A percentile compares a stretch with the other conserved stretches of the same genome.
Conservation (phyloP, 106 monocot species). For the Dioscorea alata region DNA sequence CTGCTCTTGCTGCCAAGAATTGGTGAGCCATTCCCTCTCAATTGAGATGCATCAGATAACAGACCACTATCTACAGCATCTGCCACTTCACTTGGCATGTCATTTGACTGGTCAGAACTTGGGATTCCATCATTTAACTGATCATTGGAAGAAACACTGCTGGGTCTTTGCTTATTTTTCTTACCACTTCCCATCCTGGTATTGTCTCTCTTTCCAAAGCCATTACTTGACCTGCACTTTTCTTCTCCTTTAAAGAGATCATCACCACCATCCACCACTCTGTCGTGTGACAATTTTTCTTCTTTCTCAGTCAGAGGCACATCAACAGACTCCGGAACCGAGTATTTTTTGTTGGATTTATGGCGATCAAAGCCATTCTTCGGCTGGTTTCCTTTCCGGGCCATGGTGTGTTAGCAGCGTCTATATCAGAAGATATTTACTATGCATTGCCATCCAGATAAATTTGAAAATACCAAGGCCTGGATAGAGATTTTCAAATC, state of each 20-base stretch:
- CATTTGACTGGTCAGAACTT: conserved; percentile 9
- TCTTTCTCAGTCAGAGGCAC: conserved; percentile 16
- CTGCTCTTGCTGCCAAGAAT: not conserved
- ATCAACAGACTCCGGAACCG: conserved; percentile 20
- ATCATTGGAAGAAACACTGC: conserved; percentile 12
- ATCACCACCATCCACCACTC: conserved; percentile 5
- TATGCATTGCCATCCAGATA: not conserved
- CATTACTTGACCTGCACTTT: conserved; percentile 10
- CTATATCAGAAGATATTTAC: not conserved
- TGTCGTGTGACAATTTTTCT: conserved; percentile 19
- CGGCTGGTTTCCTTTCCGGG: conserved; percentile 54
- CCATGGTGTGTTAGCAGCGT: conserved; percentile 33
- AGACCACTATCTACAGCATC: conserved; percentile 13
- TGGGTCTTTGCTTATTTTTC: conserved; percentile 23
- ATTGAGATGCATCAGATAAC: conserved; percentile 18
- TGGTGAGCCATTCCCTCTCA: conserved; percentile 9
- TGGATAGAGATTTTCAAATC: not conserved
- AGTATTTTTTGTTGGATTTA: conserved; percentile 17
- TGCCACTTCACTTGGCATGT: conserved; percentile 8
- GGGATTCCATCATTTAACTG: conserved; percentile 16
- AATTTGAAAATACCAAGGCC: not conserved
- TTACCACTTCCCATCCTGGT: conserved; percentile 17
- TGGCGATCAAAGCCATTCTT: conserved; percentile 38
- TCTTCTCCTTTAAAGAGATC: conserved; percentile 12
- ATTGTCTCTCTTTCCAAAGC: conserved; percentile 8